phyloP scores from a whole-genome alignment of 352 stramenopile species.

The Phytophthora pinifolia region DNA sequence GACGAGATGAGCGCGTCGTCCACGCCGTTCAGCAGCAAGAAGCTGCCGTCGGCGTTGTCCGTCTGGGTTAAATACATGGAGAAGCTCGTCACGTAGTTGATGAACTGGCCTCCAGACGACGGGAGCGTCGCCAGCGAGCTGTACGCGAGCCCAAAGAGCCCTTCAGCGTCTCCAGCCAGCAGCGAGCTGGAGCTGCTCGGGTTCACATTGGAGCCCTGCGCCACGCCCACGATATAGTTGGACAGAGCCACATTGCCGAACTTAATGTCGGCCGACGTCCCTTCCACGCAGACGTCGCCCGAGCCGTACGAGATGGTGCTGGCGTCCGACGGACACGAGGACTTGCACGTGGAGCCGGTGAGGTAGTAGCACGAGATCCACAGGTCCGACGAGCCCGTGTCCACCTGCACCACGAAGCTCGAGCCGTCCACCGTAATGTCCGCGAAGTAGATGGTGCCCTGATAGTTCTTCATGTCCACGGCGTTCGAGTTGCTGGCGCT shows the following conservation, averaged over 20 bases:
- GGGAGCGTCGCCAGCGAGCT: conserved; percentile 46
- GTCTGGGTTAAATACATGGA: conserved; percentile 60
- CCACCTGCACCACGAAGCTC: conserved; percentile 55
- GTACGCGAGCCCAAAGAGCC: conserved; percentile 71
- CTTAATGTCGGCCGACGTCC: conserved; percentile 34
- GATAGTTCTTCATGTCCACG: conserved; percentile 53
- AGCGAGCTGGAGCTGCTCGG: conserved; percentile 36
- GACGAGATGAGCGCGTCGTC: conserved; percentile 53
- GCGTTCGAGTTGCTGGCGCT: conserved; percentile 34
- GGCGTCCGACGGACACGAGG: conserved; percentile 39
- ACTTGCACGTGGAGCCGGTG: conserved; percentile 35
- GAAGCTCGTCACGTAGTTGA: conserved; percentile 67
- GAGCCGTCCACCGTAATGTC: conserved; percentile 45
- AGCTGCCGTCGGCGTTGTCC: conserved; percentile 50
- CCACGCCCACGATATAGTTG: conserved; percentile 62
- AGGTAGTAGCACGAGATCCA: conserved; percentile 75
- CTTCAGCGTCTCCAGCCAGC: conserved; percentile 49
- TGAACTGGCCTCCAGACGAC: conserved; percentile 47
- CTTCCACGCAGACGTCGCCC: conserved; percentile 62
- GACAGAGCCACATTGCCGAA: conserved; percentile 47
- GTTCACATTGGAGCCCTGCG: conserved; percentile 49
- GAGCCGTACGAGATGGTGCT: conserved; percentile 66
- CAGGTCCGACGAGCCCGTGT: conserved; percentile 79
- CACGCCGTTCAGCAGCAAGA: conserved; percentile 69
- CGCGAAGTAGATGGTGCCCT: conserved; percentile 66